phyloP scores from a whole-genome alignment of 345 rosid genomes.

The Kernera saxatilis region DNA sequence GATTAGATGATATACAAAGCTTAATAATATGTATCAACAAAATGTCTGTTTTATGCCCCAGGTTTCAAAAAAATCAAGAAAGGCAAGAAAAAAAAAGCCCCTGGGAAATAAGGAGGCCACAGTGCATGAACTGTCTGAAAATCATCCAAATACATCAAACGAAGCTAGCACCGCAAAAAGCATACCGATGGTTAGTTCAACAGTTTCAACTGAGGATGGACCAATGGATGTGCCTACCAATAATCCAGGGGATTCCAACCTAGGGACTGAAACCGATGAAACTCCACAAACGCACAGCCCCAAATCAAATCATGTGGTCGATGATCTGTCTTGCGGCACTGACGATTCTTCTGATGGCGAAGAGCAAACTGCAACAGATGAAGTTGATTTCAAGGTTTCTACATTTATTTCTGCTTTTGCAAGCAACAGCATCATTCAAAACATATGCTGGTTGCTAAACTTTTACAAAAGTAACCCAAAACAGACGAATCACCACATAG shows the following conservation, averaged over 20 bases:
- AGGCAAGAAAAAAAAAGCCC: slow-evolving; percentile 47
- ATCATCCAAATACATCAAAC: slow-evolving; percentile 32
- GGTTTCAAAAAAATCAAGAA: slow-evolving; percentile 87
- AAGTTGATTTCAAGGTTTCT: slow-evolving; percentile 91
- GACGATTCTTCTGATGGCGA: slow-evolving; percentile 72
- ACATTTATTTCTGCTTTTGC: slow-evolving; percentile 72
- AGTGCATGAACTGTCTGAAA: slow-evolving; percentile 36
- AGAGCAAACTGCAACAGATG: slow-evolving; percentile 47
- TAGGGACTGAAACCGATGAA: slow-evolving; percentile 31
- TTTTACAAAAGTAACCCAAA: slow-evolving; percentile 74
- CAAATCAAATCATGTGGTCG: slow-evolving; percentile 34
- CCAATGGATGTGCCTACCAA: slow-evolving; percentile 23
- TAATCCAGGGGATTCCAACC: slow-evolving; percentile 22
- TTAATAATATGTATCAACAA: background rate
- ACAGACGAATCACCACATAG: slow-evolving; percentile 54
- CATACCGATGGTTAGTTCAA: slow-evolving; percentile 25
- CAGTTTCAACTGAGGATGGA: slow-evolving; percentile 24
- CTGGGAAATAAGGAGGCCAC: slow-evolving; percentile 32
- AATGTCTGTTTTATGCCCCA: slow-evolving; percentile 30
- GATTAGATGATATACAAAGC: background rate
- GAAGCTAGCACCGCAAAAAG: slow-evolving; percentile 28
- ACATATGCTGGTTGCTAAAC: slow-evolving; percentile 85
- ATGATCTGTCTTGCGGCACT: slow-evolving; percentile 41
- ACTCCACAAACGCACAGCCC: slow-evolving; percentile 28
- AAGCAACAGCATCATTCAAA: slow-evolving; percentile 67